Base-by-base conservation (phyloP, 1,139 yeast species). In the Saccharomyces hybrid region DNA sequence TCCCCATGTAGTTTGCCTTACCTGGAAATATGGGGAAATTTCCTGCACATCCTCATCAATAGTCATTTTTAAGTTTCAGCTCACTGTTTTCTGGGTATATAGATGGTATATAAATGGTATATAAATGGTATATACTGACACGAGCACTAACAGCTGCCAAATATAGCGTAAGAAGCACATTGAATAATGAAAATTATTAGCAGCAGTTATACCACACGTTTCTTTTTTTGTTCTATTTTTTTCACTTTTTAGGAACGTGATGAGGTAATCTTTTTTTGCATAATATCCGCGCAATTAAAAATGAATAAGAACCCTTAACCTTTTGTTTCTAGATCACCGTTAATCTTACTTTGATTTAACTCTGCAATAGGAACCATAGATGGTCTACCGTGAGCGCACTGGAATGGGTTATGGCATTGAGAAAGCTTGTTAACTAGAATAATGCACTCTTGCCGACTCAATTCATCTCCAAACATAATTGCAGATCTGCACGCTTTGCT, bases 341-440 rank as follows among this genome's bases (percentile, higher is more conserved):
- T 38, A 5, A 20, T 20, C 23, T 20, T 20, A 20, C 23, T 38
- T 38, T 38, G 44, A 11, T 38, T 4, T 27, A 71, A 47, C 27
- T 69, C 66, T 23, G 72, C 76, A 7, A 85, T 54, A 0, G 95
- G 91, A 0, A 82, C 78, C 13, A 85, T 69, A 0, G 91, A 79
- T 0, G 96, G 96, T 52, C 96, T 69, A 0, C 96, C 96, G 68
- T 89, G 96, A 0, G 96, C 96, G 73, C 96, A 89, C 55, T 80
- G 83, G 59, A 87, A 85, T 0, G 96, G 96, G 14, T 77, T 68
- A 14, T 70, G 63, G 63, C 96, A 88, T 2, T 56, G 46, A 0
- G 73, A 61, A 26, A 88, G 71, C 1, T 70, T 58, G 0, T 54
- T 49, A 0, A 88, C 61, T 49, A 87, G 61, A 0, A 62, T 49